Evolutionary conservation across 495 filamentous ascomycete species (phyloP).

Genomic region (Lepraria neglecta): DNA sequence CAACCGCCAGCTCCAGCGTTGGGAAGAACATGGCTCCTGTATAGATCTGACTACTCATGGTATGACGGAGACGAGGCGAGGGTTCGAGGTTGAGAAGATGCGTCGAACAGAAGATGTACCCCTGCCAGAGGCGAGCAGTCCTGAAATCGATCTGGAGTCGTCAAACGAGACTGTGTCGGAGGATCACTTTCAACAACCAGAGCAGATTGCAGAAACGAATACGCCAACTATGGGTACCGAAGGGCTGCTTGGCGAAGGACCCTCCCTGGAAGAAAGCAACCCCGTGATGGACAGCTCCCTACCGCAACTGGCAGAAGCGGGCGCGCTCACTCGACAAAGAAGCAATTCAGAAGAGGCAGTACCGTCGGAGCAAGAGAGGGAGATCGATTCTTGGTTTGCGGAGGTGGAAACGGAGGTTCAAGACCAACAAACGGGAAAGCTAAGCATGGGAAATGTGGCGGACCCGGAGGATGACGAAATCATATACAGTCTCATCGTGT

Average conservation of each 20-base stretch:
- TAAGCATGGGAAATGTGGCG: too few species aligned
- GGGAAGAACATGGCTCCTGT: slow-evolving; percentile 14
- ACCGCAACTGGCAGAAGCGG: neutral
- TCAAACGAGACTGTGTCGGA: neutral
- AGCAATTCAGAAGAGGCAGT: neutral
- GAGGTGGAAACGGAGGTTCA: neutral
- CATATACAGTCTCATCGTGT: slow-evolving; percentile 74
- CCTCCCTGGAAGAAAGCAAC: neutral
- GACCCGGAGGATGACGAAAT: slow-evolving; percentile 31
- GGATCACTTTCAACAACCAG: neutral
- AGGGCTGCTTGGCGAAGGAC: too few species aligned
- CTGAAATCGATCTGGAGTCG: neutral
- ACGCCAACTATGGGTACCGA: too few species aligned
- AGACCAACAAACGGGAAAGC: neutral
- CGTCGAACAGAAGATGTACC: slow-evolving; percentile 24
- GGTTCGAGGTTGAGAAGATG: slow-evolving; percentile 49
- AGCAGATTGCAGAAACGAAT: neutral
- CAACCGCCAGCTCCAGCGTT: slow-evolving; percentile 19
- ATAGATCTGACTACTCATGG: slow-evolving; percentile 37
- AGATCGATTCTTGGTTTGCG: neutral
- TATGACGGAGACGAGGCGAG: slow-evolving; percentile 33
- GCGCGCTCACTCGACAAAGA: neutral
- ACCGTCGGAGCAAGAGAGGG: neutral
- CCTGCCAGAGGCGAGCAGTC: slow-evolving; percentile 18
- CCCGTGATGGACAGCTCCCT: neutral